Evolutionary conservation across 805 yeast genomes (phyloP).

Genomic region (Diddensiella transvaalensis): DNA sequence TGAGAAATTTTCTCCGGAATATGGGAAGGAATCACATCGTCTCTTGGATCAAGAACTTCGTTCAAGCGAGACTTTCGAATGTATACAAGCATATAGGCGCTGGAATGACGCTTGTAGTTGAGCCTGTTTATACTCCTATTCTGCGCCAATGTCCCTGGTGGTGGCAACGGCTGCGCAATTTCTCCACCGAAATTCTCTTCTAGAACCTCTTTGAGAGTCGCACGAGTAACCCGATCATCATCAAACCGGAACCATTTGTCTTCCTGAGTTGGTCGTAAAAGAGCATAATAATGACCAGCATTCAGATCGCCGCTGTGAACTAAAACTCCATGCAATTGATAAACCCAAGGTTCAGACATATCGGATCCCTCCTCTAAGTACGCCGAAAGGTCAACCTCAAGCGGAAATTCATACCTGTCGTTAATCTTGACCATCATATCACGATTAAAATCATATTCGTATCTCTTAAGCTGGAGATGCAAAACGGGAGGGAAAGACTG

Average conservation of each 20-base stretch:
- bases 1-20: slow-evolving; percentile 60
- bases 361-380: slow-evolving; percentile 58
- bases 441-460: slow-evolving; percentile 87
- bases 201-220: slow-evolving; percentile 77
- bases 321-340: slow-evolving; percentile 85
- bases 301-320: slow-evolving; percentile 96
- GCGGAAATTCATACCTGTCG: slow-evolving; percentile 87
- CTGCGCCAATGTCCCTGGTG: not conserved
- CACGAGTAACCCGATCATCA: slow-evolving; percentile 91
- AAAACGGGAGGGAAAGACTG: slow-evolving; percentile 87
- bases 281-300: slow-evolving; percentile 93
- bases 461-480: slow-evolving; percentile 89
- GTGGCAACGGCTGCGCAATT: slow-evolving; percentile 2
- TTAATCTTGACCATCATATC: slow-evolving; percentile 88
- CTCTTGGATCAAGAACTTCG: slow-evolving; percentile 57
- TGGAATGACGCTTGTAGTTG: slow-evolving; percentile 73
- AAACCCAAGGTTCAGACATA: slow-evolving; percentile 60
- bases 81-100: slow-evolving; percentile 96
- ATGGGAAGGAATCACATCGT: slow-evolving; percentile 61
- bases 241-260: slow-evolving; percentile 88
- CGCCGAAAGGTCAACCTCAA: slow-evolving; percentile 72
- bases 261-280: slow-evolving; percentile 73
- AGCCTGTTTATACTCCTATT: slow-evolving; percentile 35
- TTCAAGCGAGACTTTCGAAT: slow-evolving; percentile 60
- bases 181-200: slow-evolving; percentile 91